phyloP scores from a whole-genome alignment of 768 basidiomycete species.

The Tulasnella sp. region DNA sequence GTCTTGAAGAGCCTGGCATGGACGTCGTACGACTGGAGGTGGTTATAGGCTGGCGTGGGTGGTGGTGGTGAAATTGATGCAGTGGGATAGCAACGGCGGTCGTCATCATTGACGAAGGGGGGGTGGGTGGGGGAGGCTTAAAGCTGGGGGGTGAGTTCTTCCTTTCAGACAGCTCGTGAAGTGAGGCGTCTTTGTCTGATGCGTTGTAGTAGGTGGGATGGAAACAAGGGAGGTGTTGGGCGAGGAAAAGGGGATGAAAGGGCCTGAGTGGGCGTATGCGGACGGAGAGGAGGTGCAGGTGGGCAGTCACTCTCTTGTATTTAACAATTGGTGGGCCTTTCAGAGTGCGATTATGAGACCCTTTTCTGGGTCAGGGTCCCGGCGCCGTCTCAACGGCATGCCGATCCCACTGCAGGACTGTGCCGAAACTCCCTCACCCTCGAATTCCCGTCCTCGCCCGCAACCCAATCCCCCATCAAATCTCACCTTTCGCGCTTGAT shows the following conservation, averaged over 20 bases:
- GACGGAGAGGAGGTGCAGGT: background rate
- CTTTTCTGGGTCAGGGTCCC: background rate
- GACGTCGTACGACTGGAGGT: background rate
- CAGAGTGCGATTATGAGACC: background rate
- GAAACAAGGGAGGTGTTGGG: background rate
- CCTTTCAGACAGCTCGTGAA: background rate
- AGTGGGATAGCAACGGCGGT: slow-evolving; percentile 14
- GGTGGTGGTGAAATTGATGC: slow-evolving; percentile 11
- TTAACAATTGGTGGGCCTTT: background rate
- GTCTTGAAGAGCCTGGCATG: slow-evolving; percentile 5
- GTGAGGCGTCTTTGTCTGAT: no score
- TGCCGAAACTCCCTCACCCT: slow-evolving; percentile 5
- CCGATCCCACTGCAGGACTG: background rate
- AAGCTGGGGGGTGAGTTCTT: background rate
- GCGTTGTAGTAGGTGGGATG: background rate
- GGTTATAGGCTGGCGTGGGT: background rate
- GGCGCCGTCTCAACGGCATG: background rate
- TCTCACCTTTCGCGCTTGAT: background rate
- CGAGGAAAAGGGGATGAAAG: background rate
- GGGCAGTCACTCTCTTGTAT: background rate
- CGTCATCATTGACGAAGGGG: slow-evolving; percentile 14
- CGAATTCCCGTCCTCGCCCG: background rate
- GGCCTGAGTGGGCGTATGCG: background rate
- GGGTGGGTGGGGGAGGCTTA: slow-evolving; percentile 6
- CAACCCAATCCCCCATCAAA: background rate